Evolutionary conservation across 371 early-diverging fungal species (phyloP).

Genomic region (Mortierella polycephala): DNA sequence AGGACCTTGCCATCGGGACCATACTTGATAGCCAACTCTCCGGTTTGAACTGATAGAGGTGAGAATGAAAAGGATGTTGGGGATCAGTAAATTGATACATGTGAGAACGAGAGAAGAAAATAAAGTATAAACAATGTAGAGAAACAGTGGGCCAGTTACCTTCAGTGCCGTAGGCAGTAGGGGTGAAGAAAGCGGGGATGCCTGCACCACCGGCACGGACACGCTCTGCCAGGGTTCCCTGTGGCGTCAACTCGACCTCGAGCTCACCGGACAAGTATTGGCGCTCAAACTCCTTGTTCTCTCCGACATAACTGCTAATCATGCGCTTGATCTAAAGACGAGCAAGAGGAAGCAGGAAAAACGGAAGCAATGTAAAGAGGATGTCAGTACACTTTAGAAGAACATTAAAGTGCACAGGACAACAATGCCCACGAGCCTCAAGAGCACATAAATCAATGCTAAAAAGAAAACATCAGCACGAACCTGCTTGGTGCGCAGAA

Average conservation of each 20-base stretch:
- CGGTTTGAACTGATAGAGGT: slow-evolving; percentile 30
- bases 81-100: no score
- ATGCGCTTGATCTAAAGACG: slow-evolving; percentile 69
- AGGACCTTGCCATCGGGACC: slow-evolving; percentile 57
- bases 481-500: slow-evolving; percentile 68
- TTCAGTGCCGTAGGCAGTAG: slow-evolving; percentile 75
- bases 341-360: not conserved
- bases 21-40: slow-evolving; percentile 69
- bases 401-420: not conserved
- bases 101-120: no score
- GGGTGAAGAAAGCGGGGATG: slow-evolving; percentile 77
- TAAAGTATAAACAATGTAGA: not conserved
- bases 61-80: not conserved
- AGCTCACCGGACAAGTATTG: slow-evolving; percentile 78
- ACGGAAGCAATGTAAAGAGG: no score
- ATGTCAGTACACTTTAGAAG: not conserved
- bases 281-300: slow-evolving; percentile 78
- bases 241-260: slow-evolving; percentile 78
- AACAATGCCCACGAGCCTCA: not conserved
- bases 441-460: not conserved
- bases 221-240: slow-evolving; percentile 72
- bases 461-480: not conserved
- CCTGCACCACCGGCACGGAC: slow-evolving; percentile 78
- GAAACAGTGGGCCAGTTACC: slow-evolving; percentile 17
- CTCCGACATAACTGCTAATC: slow-evolving; percentile 78